phyloP scores from a whole-genome alignment of 2,329 filamentous ascomycete species.

The Apiospora phragmitis region DNA sequence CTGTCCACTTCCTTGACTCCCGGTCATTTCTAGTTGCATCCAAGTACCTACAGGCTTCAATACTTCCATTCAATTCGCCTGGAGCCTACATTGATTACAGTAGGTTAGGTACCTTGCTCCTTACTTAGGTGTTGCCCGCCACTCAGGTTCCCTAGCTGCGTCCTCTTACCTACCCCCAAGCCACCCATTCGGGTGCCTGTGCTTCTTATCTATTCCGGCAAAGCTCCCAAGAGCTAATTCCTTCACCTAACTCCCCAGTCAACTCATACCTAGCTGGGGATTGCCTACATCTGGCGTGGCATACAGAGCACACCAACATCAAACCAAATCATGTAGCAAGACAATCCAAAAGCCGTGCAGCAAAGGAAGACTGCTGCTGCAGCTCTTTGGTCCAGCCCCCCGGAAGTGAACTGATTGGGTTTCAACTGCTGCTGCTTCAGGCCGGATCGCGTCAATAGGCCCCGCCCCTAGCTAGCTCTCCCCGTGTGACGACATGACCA shows the following conservation, averaged over 20 bases:
- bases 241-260: not conserved
- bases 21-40: not conserved
- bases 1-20: constrained; percentile 1
- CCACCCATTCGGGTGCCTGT: not conserved
- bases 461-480: not conserved
- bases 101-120: not conserved
- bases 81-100: not conserved
- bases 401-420: not conserved
- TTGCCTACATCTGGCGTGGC: not conserved
- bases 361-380: not conserved
- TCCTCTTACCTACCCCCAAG: not conserved
- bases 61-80: too few species aligned
- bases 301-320: not conserved
- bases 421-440: constrained; percentile 3
- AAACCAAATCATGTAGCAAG: not conserved
- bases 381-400: not conserved
- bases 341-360: not conserved
- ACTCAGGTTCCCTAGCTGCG: too few species aligned
- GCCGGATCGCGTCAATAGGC: constrained; percentile 1
- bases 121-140: too few species aligned
- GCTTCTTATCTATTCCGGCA: not conserved
- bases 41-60: not conserved
- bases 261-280: not conserved
- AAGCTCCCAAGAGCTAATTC: not conserved
- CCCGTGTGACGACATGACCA: constrained; percentile 3